Conservation (phyloP, 345 rosid genomes). For the Camelina laxa region DNA sequence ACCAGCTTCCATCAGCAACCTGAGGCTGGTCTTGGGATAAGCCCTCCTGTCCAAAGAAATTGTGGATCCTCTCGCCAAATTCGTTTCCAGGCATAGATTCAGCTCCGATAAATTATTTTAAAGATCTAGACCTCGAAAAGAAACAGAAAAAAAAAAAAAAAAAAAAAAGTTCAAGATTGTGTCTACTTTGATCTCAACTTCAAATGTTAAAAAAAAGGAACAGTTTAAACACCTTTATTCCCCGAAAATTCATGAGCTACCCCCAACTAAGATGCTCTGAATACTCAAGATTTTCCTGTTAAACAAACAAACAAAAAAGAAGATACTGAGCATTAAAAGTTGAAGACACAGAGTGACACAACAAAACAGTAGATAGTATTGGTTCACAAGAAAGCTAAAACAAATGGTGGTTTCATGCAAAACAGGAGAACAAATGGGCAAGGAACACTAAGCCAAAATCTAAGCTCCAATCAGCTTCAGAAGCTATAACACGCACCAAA, state of each 20-base stretch:
- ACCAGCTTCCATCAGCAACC: conserved; percentile 71
- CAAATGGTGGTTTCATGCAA: neutral
- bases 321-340: conserved; percentile 26
- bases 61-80: conserved; percentile 88
- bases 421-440: neutral
- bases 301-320: conserved; percentile 16
- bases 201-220: neutral
- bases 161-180: conserved; percentile 20
- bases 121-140: conserved; percentile 38
- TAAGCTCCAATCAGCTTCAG: conserved; percentile 2
- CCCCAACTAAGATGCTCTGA: conserved; percentile 34
- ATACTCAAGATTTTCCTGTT: conserved; percentile 26
- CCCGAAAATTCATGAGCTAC: conserved; percentile 43
- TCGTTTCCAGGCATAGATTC: conserved; percentile 98
- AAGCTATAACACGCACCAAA: conserved; percentile 16
- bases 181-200: conserved; percentile 5
- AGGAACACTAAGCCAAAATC: neutral
- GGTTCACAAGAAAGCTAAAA: neutral
- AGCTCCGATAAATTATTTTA: conserved; percentile 45
- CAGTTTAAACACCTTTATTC: conserved; percentile 39
- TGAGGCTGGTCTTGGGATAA: conserved; percentile 68
- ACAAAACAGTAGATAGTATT: neutral
- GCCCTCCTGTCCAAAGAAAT: conserved; percentile 79
- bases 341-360: neutral
- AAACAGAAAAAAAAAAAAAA: conserved; percentile 1